Percentiles rank a stretch among this genome's conserved stretches.
Conservation (phyloP, 768 basidiomycete genomes). For the Podaxis pistillaris region DNA sequence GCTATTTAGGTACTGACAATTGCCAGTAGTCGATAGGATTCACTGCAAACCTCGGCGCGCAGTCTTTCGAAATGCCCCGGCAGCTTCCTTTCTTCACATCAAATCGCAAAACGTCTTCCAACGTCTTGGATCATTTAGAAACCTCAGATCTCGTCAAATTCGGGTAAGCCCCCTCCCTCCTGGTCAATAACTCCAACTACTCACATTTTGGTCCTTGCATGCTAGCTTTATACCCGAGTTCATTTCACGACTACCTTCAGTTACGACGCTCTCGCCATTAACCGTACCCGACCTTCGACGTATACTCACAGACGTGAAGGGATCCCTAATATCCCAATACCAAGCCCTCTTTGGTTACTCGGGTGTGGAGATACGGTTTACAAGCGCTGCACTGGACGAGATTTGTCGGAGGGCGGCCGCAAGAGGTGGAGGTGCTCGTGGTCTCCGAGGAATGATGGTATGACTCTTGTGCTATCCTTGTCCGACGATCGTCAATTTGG, state of each 20-base stretch:
- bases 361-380: constrained; percentile 85
- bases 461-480: constrained; percentile 16
- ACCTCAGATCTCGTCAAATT: constrained; percentile 83
- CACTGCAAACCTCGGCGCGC: constrained; percentile 29
- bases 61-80: constrained; percentile 36
- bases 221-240: constrained; percentile 92
- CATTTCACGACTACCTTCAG: constrained; percentile 88
- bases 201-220: background rate
- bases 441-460: constrained; percentile 87
- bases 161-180: constrained; percentile 44
- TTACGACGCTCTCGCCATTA: constrained; percentile 79
- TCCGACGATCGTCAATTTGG: background rate
- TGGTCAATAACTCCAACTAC: background rate
- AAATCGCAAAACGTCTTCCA: constrained; percentile 54
- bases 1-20: constrained; percentile 7
- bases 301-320: constrained; percentile 91
- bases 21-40: constrained; percentile 85
- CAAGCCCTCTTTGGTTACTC: constrained; percentile 80
- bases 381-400: constrained; percentile 73
- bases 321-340: constrained; percentile 90
- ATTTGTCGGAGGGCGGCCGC: constrained; percentile 78
- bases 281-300: constrained; percentile 79
- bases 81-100: constrained; percentile 75
- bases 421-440: constrained; percentile 88
- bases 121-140: constrained; percentile 68